Percentiles rank a stretch among this genome's conserved stretches.
phyloP scores from a whole-genome alignment of 1,284 basidiomycete genomes.

The Cryptococcus depauperatus region DNA sequence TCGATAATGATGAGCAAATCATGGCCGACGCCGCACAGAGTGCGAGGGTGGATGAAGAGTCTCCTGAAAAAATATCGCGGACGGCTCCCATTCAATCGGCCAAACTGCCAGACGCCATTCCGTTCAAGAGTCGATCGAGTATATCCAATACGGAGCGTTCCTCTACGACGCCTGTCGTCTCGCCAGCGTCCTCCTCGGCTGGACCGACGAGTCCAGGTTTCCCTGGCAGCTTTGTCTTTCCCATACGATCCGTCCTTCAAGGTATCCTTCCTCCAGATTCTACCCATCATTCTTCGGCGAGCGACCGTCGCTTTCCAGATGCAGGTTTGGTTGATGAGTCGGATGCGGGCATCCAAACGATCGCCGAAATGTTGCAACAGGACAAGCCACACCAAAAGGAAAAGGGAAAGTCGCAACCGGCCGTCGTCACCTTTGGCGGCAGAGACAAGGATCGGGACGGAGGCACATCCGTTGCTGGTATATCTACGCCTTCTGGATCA shows the following conservation, averaged over 20 bases:
- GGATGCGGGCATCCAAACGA: slow-evolving; percentile 17
- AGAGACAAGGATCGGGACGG: neutral
- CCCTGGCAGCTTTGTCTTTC: slow-evolving; percentile 31
- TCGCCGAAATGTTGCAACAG: slow-evolving; percentile 21
- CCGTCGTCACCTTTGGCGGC: slow-evolving; percentile 4
- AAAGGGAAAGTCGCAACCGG: neutral
- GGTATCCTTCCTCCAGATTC: slow-evolving; percentile 15
- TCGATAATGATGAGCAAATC: no score
- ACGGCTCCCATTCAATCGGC: no score
- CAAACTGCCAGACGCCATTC: no score
- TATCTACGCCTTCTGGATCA: neutral
- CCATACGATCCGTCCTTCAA: slow-evolving; percentile 38
- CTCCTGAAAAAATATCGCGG: no score
- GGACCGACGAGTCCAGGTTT: slow-evolving; percentile 22
- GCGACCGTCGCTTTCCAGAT: neutral
- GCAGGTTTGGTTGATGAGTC: neutral
- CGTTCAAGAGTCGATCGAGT: no score
- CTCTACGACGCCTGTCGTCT: neutral
- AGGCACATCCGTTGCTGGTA: neutral
- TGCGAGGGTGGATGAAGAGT: no score
- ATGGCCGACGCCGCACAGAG: no score
- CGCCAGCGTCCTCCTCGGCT: slow-evolving; percentile 5
- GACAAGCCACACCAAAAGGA: neutral
- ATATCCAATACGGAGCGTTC: neutral
- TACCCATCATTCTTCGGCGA: neutral